Evolutionary conservation across 352 stramenopile genomes (phyloP).

Genomic region (Phytophthora hybrid): DNA sequence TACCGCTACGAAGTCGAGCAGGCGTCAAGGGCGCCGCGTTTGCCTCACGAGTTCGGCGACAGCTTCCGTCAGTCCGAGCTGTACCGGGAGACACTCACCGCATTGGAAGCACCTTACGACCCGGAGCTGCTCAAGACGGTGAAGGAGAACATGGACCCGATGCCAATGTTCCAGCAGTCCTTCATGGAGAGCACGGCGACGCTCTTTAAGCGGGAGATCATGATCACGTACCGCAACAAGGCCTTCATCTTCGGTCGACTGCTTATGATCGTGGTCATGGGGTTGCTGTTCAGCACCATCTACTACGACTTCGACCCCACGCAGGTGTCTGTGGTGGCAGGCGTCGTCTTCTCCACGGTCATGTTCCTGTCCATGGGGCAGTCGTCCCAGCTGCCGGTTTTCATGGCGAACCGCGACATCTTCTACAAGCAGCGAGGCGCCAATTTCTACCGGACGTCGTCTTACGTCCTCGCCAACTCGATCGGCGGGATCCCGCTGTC

Average conservation of each 20-base stretch:
- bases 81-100: constrained; percentile 34
- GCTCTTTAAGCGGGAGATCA: constrained; percentile 57
- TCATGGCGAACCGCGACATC: constrained; percentile 41
- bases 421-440: constrained; percentile 87
- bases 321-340: constrained; percentile 55
- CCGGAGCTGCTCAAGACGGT: constrained; percentile 30
- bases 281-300: constrained; percentile 49
- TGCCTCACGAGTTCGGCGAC: constrained; percentile 27
- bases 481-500: constrained; percentile 32
- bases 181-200: constrained; percentile 44
- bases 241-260: constrained; percentile 43
- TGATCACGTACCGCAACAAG: constrained; percentile 65
- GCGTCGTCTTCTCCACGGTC: constrained; percentile 74
- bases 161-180: constrained; percentile 44
- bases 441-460: constrained; percentile 68
- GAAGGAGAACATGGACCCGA: constrained; percentile 20
- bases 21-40: constrained; percentile 2
- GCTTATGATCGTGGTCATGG: constrained; percentile 55
- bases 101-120: constrained; percentile 38
- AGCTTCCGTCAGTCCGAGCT: constrained; percentile 46
- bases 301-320: constrained; percentile 56
- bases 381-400: constrained; percentile 10
- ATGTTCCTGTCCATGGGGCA: constrained; percentile 82
- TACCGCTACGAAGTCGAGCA: constrained; percentile 25
- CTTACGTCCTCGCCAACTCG: constrained; percentile 63